Base-by-base conservation (phyloP, 345 rosid species). In the Murraya paniculata region DNA sequence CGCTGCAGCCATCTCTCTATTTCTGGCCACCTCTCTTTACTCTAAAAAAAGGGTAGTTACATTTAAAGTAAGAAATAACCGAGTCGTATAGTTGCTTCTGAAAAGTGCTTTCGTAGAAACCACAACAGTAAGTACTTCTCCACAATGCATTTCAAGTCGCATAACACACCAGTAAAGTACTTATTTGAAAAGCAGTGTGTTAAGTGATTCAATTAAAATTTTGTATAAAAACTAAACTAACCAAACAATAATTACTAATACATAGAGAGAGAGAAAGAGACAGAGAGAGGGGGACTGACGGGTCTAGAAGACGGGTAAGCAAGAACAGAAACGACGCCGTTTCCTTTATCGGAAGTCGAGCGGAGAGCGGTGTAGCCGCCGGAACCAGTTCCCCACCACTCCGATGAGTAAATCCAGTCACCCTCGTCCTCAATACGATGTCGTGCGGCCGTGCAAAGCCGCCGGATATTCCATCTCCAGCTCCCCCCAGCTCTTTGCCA, bases 311-410 rank as follows among this genome's bases (percentile, higher is more conserved):
- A 85, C 80, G 98, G 94, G 68, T 85, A 85, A 0, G 96, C 86
- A 30, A 88, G 80, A 31, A 95, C 96, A 0, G 99, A 95, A 57
- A 95, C 92, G 80, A 88, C 72, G 83, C 99, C 98, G 81, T 93
- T 93, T 59, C 98, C 99, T 33, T 85, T 38, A 9, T 25, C 78
- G 24, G 99, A 95, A 60, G 77, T 71, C 4, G 87, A 73, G 53
- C 87, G 91, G 78, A 92, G 75, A 68, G 93, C 82, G 5, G 86
- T 83, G 77, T 86, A 77, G 33, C 85, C 87, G 5, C 72, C 81
- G 78, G 85, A 79, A 4, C 79, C 77, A 56, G 90, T 81, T 19
- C 90, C 92, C 97, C 95, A 92, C 99, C 98, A 95, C 81, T 95
- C 99, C 61, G 90, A 82, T 7, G 93, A 86, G 86, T 92, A 91